Base-by-base conservation (phyloP, 2,329 filamentous ascomycete genomes). In the Dendrostoma leiphaemia region DNA sequence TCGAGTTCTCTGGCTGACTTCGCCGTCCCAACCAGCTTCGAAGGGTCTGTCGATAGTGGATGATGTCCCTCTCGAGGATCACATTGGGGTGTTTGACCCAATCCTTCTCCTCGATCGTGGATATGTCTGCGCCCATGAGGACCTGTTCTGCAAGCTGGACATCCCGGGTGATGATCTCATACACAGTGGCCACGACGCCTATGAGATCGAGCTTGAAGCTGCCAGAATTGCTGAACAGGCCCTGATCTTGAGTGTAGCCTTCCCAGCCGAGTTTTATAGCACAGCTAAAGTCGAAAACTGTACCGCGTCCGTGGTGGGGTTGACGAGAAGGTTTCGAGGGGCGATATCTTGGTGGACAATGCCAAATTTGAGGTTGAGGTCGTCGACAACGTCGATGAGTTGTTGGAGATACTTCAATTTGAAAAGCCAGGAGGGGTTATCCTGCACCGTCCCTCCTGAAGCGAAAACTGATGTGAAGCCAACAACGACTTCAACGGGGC, bases 271-370 rank as follows among this genome's bases (percentile, higher is more conserved):
- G 40, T 17, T 12, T 38, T 4, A 9, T 28, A 24, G 40, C 40
- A 29, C 41, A 65, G 51, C 67, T 66, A 51, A 73, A 73, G 60
- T 74, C 69, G 35, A 73, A 71, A 1, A 74, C 54, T 69, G 54
- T 10, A 74, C 46, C 4, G 56, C 54, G 46, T 73, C 63, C 15
- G 68, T 70, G 10, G 48, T 35, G 5, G 64, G 60, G 45, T 74
- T 61, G 47, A 74, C 54, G 0, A 74, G 43, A 5, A 74, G 61
- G 52, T 75, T 75, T 29, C 68, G 64, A 3, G 68, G 57, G 4
- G 66, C 64, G 47, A 75, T 63, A 51, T 74, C 72, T 54, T 72
- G 66, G 58, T 75, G 72, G 37, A 63, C 58, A 34, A 75, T 65
- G 26, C 72, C 70, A 32, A 67, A 58, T 32, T 63, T 51, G 10